Base-by-base conservation (phyloP, 1,284 basidiomycete genomes). In the Ceratobasidium sp. region DNA sequence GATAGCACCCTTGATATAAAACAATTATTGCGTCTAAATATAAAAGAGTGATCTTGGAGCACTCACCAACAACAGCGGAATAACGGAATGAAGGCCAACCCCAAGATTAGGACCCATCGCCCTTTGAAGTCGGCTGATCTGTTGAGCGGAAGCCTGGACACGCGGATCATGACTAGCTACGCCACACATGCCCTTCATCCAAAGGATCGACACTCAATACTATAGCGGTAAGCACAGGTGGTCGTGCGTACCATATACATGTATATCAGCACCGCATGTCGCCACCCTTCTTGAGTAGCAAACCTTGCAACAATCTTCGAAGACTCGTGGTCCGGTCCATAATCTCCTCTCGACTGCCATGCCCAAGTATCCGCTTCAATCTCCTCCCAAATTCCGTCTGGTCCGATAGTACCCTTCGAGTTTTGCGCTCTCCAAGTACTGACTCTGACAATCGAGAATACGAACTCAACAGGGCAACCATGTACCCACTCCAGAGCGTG, bases 161-260 rank as follows among this genome's bases (percentile, higher is more conserved):
- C 67, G 31, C 11, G 67, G 39, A n/a, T 69, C 67, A 58, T 69
- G 28, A 26, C 51, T 56, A 2, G 51, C 42, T 6, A 69, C 31
- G 13, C 67, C 67, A 28, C 51, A 69, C 67, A 69, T 69, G 39
- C 51, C 53, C 67, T 69, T 8, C 17, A 47, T n/a, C 7, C n/a
- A 20, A 53, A 53, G n/a, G n/a, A n/a, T n/a, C n/a, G n/a, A n/a
- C n/a, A n/a, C n/a, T n/a, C n/a, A n/a, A n/a, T n/a, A n/a, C n/a
- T n/a, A n/a, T n/a, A n/a, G n/a, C n/a, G n/a, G n/a, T n/a, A n/a
- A n/a, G n/a, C n/a, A 42, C 5, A 42, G 13, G 13, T 42, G 39
- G 7, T 42, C 13, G 39, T 60, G 49, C 64, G 7, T 28, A 66
- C 64, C 64, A 66, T 8, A 33, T 66, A 66, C 23, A 66, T 13